Conservation (phyloP, 495 filamentous ascomycete genomes). For the Hyaloscypha bicolor region DNA sequence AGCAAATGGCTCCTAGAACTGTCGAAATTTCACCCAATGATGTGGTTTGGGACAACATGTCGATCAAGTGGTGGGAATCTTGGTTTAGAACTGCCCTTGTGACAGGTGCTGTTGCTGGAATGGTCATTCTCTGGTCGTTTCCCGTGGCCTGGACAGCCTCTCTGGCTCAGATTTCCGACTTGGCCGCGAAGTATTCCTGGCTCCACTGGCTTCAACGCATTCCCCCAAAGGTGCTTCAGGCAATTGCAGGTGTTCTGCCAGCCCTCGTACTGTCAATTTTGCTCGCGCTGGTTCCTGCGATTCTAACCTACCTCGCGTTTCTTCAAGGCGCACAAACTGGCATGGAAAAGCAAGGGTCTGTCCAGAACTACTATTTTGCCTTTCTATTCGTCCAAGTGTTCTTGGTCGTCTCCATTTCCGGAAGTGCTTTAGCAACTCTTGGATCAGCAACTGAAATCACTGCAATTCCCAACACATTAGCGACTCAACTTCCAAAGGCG, state of each 20-base stretch:
- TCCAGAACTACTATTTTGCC: slow-evolving; percentile 91
- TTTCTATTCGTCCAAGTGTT: slow-evolving; percentile 97
- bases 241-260: slow-evolving; percentile 86
- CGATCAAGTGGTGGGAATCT: slow-evolving; percentile 90
- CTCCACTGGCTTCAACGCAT: slow-evolving; percentile 64
- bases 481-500: slow-evolving; percentile 80
- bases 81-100: slow-evolving; percentile 75
- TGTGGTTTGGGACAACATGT: slow-evolving; percentile 98
- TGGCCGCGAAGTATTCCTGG: slow-evolving; percentile 66
- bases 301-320: slow-evolving; percentile 68
- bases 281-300: slow-evolving; percentile 77
- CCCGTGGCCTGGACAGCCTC: slow-evolving; percentile 88
- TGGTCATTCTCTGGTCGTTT: slow-evolving; percentile 89
- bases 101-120: slow-evolving; percentile 64
- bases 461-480: slow-evolving; percentile 70
- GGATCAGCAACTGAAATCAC: slow-evolving; percentile 56
- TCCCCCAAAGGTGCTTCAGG: slow-evolving; percentile 58
- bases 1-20: slow-evolving; percentile 89
- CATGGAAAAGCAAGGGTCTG: slow-evolving; percentile 73
- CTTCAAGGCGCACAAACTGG: slow-evolving; percentile 84
- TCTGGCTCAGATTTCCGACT: slow-evolving; percentile 71
- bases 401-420: slow-evolving; percentile 85
- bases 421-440: slow-evolving; percentile 73
- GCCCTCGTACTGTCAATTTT: slow-evolving; percentile 76
- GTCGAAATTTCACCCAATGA: slow-evolving; percentile 93